A percentile compares a stretch with the other conserved stretches of the same genome.
phyloP scores from a whole-genome alignment of 2,329 filamentous ascomycete species.

The Xylariales sp. region DNA sequence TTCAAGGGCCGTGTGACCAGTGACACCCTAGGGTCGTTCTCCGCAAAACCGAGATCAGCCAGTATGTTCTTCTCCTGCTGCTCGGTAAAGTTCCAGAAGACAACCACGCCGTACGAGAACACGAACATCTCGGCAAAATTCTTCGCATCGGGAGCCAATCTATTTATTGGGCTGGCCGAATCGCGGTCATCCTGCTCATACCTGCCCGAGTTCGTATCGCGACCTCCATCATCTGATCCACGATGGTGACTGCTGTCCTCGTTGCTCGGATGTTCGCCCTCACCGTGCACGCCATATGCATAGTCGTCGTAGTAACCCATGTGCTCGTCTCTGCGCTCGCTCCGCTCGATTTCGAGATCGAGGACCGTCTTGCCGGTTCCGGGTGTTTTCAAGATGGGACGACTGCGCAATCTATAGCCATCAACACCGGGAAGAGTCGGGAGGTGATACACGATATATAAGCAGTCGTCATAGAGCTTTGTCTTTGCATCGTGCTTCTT shows the following conservation, averaged over 20 bases:
- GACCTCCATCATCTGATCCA: constrained; percentile 14
- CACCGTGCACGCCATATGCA: constrained; percentile 42
- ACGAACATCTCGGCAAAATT: constrained; percentile 93
- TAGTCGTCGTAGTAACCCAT: constrained; percentile 86
- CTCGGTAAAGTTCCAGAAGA: constrained; percentile 98
- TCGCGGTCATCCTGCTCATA: constrained; percentile 28
- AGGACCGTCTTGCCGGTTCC: constrained; percentile 84
- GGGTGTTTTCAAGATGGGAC: constrained; percentile 86
- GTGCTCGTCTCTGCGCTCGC: constrained; percentile 81
- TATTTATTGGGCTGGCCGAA: constrained; percentile 49
- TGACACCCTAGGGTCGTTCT: constrained; percentile 57
- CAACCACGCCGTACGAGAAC: constrained; percentile 93
- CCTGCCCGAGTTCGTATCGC: constrained; percentile 22
- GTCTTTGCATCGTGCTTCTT: constrained; percentile 86
- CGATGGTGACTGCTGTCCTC: constrained; percentile 17
- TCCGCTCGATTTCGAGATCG: constrained; percentile 93
- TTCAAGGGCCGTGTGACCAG: constrained; percentile 76
- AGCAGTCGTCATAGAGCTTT: constrained; percentile 95
- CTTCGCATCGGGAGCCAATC: constrained; percentile 66
- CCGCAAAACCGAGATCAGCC: constrained; percentile 87
- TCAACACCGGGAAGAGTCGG: constrained; percentile 81
- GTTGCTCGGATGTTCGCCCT: no score
- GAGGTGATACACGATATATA: constrained; percentile 93
- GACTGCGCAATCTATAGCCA: constrained; percentile 83
- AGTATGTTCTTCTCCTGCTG: constrained; percentile 94